Evolutionary conservation across 108 stramenopile species (phyloP).

Genomic region (Chaetoceros tenuissimus): DNA sequence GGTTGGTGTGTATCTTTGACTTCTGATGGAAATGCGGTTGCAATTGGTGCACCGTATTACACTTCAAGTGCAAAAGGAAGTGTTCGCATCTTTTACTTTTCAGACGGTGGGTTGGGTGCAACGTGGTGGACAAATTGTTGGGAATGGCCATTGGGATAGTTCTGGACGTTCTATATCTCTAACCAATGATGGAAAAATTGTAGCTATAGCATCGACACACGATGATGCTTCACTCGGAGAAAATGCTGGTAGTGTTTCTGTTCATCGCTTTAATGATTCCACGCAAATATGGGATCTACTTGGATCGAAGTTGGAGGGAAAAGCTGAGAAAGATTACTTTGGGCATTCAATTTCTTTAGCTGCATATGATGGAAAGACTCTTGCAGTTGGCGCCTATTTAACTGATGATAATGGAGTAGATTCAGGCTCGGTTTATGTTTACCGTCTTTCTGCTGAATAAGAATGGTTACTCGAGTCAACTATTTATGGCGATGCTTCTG

Average conservation of each 20-base stretch:
- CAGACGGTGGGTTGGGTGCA: constrained; percentile 3
- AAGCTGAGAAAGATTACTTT: neutral
- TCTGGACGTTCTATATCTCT: constrained; percentile 7
- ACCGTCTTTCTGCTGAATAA: too few relatives aligned
- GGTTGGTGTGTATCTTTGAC: too few relatives aligned
- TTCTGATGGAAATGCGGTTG: constrained; percentile 6
- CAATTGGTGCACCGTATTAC: constrained; percentile 2
- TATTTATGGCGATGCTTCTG: constrained; percentile 1
- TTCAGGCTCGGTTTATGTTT: too few relatives aligned
- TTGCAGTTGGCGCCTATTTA: too few relatives aligned
- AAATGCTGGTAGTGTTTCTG: neutral
- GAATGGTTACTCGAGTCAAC: too few relatives aligned
- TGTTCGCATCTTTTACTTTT: constrained; percentile 1
- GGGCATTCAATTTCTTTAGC: too few relatives aligned
- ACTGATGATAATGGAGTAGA: too few relatives aligned
- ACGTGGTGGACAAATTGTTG: constrained; percentile 4
- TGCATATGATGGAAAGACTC: too few relatives aligned
- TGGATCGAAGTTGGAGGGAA: neutral
- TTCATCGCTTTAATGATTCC: neutral
- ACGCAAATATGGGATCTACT: neutral
- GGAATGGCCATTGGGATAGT: neutral
- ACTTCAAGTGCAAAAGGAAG: neutral
- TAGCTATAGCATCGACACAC: constrained; percentile 1
- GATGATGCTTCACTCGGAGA: neutral
- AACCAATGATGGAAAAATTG: constrained; percentile 5